These are phyloP conservation scores for Biscogniauxia marginata DNA, from an alignment of 2,329 filamentous ascomycete genomes.

Conservation along the genomic window DNA sequence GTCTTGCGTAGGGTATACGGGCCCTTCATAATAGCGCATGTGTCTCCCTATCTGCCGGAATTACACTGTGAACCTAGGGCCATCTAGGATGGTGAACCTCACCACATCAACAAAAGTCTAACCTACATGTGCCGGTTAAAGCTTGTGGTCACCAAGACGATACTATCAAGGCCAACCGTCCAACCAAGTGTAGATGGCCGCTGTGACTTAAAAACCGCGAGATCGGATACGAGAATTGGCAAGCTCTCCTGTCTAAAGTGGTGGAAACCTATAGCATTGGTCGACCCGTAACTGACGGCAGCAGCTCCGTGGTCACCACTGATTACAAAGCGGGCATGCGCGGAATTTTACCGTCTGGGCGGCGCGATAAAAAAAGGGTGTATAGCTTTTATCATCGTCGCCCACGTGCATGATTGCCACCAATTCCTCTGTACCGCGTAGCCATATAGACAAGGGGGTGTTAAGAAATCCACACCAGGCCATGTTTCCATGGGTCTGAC, in stretches of 20 bases:
- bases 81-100: background rate
- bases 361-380: background rate
- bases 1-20: background rate
- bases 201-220: background rate
- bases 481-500: background rate
- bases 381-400: background rate
- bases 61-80: background rate
- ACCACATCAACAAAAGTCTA: background rate
- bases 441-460: too few relatives aligned
- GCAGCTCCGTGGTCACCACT: background rate
- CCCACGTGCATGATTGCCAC: background rate
- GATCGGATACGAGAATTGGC: background rate
- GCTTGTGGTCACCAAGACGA: background rate
- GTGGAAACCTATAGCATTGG: background rate
- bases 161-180: background rate
- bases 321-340: background rate
- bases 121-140: background rate
- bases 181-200: background rate
- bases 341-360: background rate
- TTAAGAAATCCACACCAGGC: background rate
- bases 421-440: background rate
- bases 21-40: too few relatives aligned
- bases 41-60: background rate
- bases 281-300: background rate
- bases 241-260: background rate